Evolutionary conservation across 495 filamentous ascomycete species (phyloP).

Genomic region (Ramalina intermedia): DNA sequence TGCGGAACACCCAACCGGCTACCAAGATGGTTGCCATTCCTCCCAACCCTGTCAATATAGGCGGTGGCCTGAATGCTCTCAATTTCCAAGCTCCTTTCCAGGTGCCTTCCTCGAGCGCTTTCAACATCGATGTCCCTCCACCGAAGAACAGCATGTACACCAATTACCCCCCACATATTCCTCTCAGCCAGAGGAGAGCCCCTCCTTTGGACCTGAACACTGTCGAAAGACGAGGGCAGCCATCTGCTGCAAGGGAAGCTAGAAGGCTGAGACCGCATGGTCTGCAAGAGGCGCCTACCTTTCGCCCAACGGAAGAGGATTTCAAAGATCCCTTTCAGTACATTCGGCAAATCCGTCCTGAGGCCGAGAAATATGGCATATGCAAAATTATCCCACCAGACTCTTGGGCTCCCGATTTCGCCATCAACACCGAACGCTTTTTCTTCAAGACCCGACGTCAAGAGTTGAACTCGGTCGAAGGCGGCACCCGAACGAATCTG

Average conservation of each 20-base stretch:
- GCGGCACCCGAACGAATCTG: conserved; percentile 88
- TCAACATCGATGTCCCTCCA: conserved; percentile 24
- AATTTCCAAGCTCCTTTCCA: conserved; percentile 8
- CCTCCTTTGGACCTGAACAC: conserved; percentile 71
- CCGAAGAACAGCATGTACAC: conserved; percentile 29
- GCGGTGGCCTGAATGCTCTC: too few species aligned
- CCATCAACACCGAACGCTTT: conserved; percentile 95
- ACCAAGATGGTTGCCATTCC: too few species aligned
- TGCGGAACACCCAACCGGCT: too few species aligned
- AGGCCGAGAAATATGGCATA: conserved; percentile 74
- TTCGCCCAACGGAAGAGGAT: conserved; percentile 79
- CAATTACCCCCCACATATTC: conserved; percentile 29
- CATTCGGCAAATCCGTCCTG: conserved; percentile 74
- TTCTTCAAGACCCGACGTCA: conserved; percentile 95
- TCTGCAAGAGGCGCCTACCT: conserved; percentile 83
- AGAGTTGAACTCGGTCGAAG: conserved; percentile 96
- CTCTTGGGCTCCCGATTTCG: conserved; percentile 85
- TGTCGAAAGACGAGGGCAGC: conserved; percentile 78
- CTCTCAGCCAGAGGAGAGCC: conserved; percentile 55
- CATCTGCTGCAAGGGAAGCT: conserved; percentile 58
- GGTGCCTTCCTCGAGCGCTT: conserved; percentile 14
- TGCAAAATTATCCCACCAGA: conserved; percentile 92
- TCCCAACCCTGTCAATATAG: too few species aligned
- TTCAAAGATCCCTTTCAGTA: conserved; percentile 89
- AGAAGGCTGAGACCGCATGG: conserved; percentile 70